Conservation (phyloP, 2,329 filamentous ascomycete genomes). For the Diaporthe nobilis region DNA sequence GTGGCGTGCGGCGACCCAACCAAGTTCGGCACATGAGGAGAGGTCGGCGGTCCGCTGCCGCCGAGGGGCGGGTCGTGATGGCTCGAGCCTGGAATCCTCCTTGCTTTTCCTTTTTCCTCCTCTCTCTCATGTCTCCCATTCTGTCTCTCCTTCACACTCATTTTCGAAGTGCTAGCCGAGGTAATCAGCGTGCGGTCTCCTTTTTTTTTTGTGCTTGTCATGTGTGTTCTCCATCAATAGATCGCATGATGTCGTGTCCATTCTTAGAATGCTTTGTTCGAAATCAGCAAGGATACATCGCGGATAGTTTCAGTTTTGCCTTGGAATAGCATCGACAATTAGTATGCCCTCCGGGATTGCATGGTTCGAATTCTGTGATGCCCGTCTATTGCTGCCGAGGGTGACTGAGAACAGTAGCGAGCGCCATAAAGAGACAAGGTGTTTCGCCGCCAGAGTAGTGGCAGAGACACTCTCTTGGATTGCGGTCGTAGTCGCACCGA, state of each 20-base stretch:
- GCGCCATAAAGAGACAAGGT: neutral
- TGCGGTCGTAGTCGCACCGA: neutral
- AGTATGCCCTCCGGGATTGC: neutral
- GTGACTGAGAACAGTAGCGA: neutral
- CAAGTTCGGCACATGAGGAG: neutral
- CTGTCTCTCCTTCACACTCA: constrained; percentile 24
- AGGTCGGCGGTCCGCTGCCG: neutral
- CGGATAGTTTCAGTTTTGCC: neutral
- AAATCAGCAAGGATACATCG: constrained; percentile 14
- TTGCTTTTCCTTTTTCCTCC: neutral
- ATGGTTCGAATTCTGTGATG: neutral
- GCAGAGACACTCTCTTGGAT: neutral
- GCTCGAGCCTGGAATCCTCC: neutral
- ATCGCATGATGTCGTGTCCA: constrained; percentile 20
- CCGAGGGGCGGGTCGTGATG: neutral
- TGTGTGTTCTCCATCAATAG: neutral
- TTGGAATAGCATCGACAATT: neutral
- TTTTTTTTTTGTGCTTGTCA: neutral
- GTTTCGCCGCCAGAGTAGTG: neutral
- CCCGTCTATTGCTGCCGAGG: neutral
- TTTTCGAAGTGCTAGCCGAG: neutral
- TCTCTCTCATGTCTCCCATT: neutral
- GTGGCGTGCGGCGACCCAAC: constrained; percentile 54
- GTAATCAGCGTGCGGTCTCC: constrained; percentile 12
- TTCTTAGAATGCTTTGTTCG: constrained; percentile 28